Percentiles rank a stretch among this genome's conserved stretches.
These are phyloP conservation scores for Venturia carpophila DNA, from an alignment of 2,329 filamentous ascomycete species.

Conservation along the genomic window DNA sequence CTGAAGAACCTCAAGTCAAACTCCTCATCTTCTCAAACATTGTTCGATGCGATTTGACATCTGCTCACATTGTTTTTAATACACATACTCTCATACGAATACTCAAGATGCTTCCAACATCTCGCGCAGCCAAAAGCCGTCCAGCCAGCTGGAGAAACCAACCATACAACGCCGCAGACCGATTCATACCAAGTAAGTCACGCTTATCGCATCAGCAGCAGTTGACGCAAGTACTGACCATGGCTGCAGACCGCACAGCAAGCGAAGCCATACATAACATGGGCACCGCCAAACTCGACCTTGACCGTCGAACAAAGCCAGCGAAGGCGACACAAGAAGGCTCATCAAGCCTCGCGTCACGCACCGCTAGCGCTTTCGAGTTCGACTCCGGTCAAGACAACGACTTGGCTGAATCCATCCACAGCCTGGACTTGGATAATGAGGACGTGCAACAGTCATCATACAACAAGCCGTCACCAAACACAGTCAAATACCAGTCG, in stretches of 20 bases:
- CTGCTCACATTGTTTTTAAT: not conserved
- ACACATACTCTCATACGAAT: not conserved
- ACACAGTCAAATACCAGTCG: conserved; percentile 84
- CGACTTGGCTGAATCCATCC: conserved; percentile 67
- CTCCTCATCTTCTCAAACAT: not conserved
- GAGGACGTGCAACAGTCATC: conserved; percentile 50
- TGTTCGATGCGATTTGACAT: not conserved
- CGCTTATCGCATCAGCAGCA: conserved; percentile 39
- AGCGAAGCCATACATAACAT: conserved; percentile 81
- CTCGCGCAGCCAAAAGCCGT: not conserved
- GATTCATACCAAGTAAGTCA: conserved; percentile 62
- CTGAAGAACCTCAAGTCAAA: no score
- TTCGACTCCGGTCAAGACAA: conserved; percentile 57
- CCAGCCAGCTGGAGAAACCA: not conserved
- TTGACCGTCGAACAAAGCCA: conserved; percentile 55
- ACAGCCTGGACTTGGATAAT: conserved; percentile 69
- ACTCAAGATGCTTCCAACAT: not conserved
- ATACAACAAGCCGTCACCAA: conserved; percentile 74
- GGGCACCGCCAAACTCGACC: conserved; percentile 75
- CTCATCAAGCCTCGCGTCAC: conserved; percentile 61
- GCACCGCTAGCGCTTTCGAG: conserved; percentile 49
- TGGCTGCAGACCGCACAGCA: conserved; percentile 55
- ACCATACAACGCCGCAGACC: conserved; percentile 65
- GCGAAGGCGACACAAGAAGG: conserved; percentile 51
- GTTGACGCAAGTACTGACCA: no score